phyloP scores from a whole-genome alignment of 2,329 filamentous ascomycete genomes.

The Cladosporium cucumerinum region DNA sequence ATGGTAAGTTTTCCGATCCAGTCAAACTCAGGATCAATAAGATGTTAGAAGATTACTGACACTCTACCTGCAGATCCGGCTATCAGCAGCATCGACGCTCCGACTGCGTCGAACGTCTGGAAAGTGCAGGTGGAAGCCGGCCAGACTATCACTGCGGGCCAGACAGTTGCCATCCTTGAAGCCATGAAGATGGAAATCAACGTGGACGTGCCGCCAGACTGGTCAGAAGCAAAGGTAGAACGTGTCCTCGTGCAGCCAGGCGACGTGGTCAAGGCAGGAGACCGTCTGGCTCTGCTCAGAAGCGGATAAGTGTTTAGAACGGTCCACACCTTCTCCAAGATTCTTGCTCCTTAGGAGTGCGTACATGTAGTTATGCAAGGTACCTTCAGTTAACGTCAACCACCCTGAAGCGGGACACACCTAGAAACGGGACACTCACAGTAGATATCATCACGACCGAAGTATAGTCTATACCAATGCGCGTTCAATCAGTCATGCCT shows the following conservation, averaged over 20 bases:
- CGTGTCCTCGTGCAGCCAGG: constrained; percentile 43
- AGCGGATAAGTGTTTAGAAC: not conserved
- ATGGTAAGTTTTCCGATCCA: constrained; percentile 35
- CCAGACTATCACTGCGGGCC: constrained; percentile 34
- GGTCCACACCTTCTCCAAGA: not conserved
- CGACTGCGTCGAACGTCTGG: constrained; percentile 47
- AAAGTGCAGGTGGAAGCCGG: constrained; percentile 42
- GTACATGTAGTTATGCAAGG: not conserved
- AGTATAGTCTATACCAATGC: too few species aligned
- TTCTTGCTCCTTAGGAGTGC: not conserved
- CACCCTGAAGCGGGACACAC: too few species aligned
- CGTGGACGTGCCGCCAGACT: constrained; percentile 39
- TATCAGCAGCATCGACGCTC: constrained; percentile 40
- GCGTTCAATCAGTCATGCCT: too few species aligned
- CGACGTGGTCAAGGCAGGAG: constrained; percentile 39
- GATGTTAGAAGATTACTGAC: not conserved
- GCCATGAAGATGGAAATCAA: constrained; percentile 49
- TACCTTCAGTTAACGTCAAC: not conserved
- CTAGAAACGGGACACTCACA: too few species aligned
- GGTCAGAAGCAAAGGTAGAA: constrained; percentile 35
- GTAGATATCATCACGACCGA: too few species aligned
- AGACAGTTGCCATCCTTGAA: constrained; percentile 42
- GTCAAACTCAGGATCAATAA: not conserved
- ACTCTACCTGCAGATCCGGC: constrained; percentile 29
- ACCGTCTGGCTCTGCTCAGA: constrained; percentile 31